A percentile compares a stretch with the other conserved stretches of the same genome.
These are phyloP conservation scores for Terfezia boudieri DNA, from an alignment of 495 filamentous ascomycete genomes.

Conservation along the genomic window DNA sequence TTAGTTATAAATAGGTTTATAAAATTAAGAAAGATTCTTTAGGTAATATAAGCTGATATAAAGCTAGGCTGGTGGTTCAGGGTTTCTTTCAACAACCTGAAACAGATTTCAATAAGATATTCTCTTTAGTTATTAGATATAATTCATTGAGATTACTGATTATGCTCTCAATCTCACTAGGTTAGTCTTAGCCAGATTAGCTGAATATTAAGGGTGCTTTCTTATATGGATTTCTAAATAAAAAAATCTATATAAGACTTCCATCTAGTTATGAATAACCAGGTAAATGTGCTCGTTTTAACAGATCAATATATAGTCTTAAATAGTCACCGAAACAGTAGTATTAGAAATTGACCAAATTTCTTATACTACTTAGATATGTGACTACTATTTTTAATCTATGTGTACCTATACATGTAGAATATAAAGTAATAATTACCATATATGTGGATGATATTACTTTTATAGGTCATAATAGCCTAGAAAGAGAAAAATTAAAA, in stretches of 20 bases:
- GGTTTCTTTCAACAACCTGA: conserved; percentile 12
- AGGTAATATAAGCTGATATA: conserved; percentile 2
- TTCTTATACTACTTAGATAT: background rate
- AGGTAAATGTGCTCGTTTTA: background rate
- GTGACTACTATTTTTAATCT: background rate
- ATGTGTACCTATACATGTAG: background rate
- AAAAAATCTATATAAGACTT: conserved; percentile 2
- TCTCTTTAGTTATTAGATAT: conserved; percentile 6
- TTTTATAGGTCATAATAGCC: background rate
- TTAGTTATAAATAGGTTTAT: conserved; percentile 11
- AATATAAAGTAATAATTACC: background rate
- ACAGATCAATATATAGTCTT: conserved; percentile 7
- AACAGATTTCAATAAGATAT: conserved; percentile 15
- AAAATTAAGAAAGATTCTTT: conserved; percentile 6
- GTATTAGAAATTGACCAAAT: conserved; percentile 3
- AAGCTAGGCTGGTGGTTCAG: conserved; percentile 11
- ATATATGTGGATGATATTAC: conserved; percentile 1
- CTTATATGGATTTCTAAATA: conserved; percentile 1
- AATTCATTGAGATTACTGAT: conserved; percentile 4
- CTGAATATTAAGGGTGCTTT: conserved; percentile 7
- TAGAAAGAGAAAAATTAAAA: background rate
- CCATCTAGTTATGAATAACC: conserved; percentile 2
- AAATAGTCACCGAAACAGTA: conserved; percentile 9
- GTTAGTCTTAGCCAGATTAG: conserved; percentile 1
- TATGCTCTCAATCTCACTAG: background rate